These are phyloP conservation scores for Flaveria sonorensis DNA, from an alignment of 129 eudicot genomes.

Conservation along the genomic window DNA sequence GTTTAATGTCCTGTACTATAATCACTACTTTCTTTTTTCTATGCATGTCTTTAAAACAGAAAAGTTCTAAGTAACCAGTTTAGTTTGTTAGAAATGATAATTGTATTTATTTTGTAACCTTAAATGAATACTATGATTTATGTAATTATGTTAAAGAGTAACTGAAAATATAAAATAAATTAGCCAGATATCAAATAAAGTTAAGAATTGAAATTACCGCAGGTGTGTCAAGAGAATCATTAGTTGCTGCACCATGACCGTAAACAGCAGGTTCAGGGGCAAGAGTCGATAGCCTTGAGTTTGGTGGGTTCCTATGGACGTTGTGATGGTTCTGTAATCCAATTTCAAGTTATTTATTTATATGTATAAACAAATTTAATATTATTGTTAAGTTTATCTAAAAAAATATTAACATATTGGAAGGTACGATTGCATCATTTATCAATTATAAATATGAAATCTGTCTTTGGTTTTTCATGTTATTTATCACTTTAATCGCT, in stretches of 20 bases:
- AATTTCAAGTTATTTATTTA: background rate
- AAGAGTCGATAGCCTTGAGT: conserved; percentile 29
- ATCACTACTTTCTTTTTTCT: too few relatives aligned
- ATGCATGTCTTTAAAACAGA: too few relatives aligned
- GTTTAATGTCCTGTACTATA: too few relatives aligned
- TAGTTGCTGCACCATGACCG: conserved; percentile 22
- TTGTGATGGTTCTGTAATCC: conserved; percentile 29
- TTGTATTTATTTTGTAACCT: too few relatives aligned
- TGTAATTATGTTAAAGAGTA: background rate
- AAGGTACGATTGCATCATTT: too few relatives aligned
- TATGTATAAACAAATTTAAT: background rate
- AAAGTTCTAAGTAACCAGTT: too few relatives aligned
- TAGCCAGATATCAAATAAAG: background rate
- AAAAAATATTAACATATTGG: too few relatives aligned
- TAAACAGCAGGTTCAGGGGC: conserved; percentile 30
- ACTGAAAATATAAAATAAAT: background rate
- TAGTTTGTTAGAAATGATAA: too few relatives aligned
- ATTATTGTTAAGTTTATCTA: too few relatives aligned
- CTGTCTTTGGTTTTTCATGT: too few relatives aligned
- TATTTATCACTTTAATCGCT: too few relatives aligned
- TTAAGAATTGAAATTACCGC: conserved; percentile 18
- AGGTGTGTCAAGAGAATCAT: conserved; percentile 26
- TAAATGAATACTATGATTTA: background rate
- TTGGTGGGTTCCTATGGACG: conserved; percentile 19
- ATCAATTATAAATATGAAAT: too few relatives aligned